A percentile compares a stretch with the other conserved stretches of the same genome.
Conservation (phyloP, 2,329 filamentous ascomycete species). For the Xylariaceae sp. region DNA sequence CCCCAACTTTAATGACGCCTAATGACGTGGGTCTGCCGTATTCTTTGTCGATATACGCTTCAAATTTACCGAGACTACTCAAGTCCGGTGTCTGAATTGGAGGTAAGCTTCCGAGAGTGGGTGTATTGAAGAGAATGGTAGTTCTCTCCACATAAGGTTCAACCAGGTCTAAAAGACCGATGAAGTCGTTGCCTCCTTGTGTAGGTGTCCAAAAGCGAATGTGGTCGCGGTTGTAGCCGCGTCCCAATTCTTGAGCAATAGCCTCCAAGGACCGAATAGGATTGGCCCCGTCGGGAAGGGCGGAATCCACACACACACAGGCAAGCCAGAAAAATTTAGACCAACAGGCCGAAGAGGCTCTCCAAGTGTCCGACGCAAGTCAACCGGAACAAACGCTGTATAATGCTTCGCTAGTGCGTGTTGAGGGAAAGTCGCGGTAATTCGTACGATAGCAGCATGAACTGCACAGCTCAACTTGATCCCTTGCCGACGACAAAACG, state of each 20-base stretch:
- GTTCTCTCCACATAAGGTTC: conserved; percentile 12
- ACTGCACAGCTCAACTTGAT: conserved; percentile 19
- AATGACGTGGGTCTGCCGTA: conserved; percentile 1
- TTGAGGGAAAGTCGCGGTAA: conserved; percentile 18
- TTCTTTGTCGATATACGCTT: conserved; percentile 11
- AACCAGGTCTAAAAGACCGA: conserved; percentile 11
- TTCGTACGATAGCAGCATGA: conserved; percentile 22
- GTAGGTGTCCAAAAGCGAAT: conserved; percentile 20
- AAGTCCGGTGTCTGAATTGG: conserved; percentile 18
- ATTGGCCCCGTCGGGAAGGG: background rate
- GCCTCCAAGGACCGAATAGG: conserved; percentile 17
- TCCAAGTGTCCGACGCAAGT: conserved; percentile 15
- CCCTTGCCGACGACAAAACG: conserved; percentile 8
- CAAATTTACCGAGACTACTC: conserved; percentile 19
- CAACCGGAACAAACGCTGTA: conserved; percentile 18
- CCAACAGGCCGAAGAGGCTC: conserved; percentile 6
- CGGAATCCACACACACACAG: conserved; percentile 17
- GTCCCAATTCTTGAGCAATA: conserved; percentile 15
- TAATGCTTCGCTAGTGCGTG: conserved; percentile 18
- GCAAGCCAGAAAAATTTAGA: conserved; percentile 19
- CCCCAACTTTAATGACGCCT: conserved; percentile 2
- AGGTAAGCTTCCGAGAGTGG: conserved; percentile 9
- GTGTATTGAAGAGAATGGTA: conserved; percentile 8
- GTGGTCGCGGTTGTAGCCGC: conserved; percentile 19
- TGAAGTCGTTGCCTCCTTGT: conserved; percentile 16